phyloP scores from a whole-genome alignment of 495 filamentous ascomycete species.

The Aeminium ludgeri region DNA sequence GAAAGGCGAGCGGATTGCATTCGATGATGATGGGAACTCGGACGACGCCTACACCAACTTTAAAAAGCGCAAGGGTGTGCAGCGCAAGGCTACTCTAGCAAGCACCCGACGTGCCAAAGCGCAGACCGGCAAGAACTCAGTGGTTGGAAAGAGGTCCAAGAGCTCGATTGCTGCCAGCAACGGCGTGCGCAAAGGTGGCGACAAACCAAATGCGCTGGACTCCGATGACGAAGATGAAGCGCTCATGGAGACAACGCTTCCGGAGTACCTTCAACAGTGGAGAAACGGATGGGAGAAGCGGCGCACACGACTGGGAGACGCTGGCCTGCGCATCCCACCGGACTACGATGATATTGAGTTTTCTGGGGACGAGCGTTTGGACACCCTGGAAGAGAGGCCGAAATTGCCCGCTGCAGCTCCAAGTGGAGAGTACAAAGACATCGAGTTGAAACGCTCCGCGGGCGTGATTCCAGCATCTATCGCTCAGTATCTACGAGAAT shows the following conservation, averaged over 20 bases:
- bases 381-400: constrained; percentile 48
- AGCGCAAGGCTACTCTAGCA: constrained; percentile 36
- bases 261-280: constrained; percentile 40
- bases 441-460: constrained; percentile 54
- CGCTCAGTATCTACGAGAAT: constrained; percentile 81
- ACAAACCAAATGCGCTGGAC: neutral
- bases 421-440: constrained; percentile 53
- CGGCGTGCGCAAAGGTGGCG: neutral
- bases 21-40: constrained; percentile 27
- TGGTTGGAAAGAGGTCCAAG: constrained; percentile 21
- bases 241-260: constrained; percentile 41
- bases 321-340: constrained; percentile 62
- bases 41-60: constrained; percentile 40
- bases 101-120: constrained; percentile 33
- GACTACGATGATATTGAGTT: constrained; percentile 69
- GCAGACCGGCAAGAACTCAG: constrained; percentile 23
- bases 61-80: constrained; percentile 39
- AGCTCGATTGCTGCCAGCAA: constrained; percentile 19
- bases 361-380: constrained; percentile 62
- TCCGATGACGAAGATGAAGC: constrained; percentile 32
- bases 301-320: constrained; percentile 40
- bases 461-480: constrained; percentile 81
- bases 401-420: constrained; percentile 46
- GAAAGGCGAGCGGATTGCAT: constrained; percentile 14
- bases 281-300: constrained; percentile 35